phyloP scores from a whole-genome alignment of 257 asterid genomes.

The Leptodermis oblonga region DNA sequence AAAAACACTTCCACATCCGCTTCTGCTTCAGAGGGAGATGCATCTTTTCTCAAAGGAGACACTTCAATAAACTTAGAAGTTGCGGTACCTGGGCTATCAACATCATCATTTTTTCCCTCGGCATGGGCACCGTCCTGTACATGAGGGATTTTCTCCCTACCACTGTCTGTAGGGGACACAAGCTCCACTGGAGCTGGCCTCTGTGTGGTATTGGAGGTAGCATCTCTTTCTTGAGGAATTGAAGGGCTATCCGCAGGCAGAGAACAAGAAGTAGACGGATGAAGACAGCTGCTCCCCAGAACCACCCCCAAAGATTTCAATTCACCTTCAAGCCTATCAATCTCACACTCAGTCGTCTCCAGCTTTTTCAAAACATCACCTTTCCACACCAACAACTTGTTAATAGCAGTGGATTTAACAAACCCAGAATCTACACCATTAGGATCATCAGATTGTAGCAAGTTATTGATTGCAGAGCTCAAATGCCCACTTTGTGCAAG shows the following conservation, averaged over 20 bases:
- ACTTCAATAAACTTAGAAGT: constrained; percentile 62
- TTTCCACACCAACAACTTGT: constrained; percentile 70
- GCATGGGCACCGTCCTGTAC: constrained; percentile 25
- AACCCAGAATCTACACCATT: constrained; percentile 47
- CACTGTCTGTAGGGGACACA: constrained; percentile 10
- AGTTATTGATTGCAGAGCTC: constrained; percentile 55
- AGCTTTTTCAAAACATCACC: constrained; percentile 59
- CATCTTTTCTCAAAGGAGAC: constrained; percentile 30
- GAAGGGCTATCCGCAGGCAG: constrained; percentile 34
- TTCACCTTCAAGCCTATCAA: constrained; percentile 84
- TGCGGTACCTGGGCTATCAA: constrained; percentile 82
- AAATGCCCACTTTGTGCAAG: constrained; percentile 51
- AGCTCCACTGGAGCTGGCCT: constrained; percentile 41
- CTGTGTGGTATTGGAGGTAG: constrained; percentile 33
- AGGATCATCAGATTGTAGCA: constrained; percentile 56
- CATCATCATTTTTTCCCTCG: constrained; percentile 45
- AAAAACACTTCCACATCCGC: constrained; percentile 23
- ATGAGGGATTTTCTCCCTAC: constrained; percentile 27
- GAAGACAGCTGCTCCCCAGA: constrained; percentile 28
- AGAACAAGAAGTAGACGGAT: constrained; percentile 42
- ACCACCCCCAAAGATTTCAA: constrained; percentile 48
- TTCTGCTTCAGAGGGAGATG: constrained; percentile 19
- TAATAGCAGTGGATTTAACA: constrained; percentile 55
- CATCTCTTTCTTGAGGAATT: constrained; percentile 46
- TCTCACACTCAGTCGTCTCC: constrained; percentile 78